Conservation (phyloP, 768 basidiomycete species). For the Lactarius deliciosus region DNA sequence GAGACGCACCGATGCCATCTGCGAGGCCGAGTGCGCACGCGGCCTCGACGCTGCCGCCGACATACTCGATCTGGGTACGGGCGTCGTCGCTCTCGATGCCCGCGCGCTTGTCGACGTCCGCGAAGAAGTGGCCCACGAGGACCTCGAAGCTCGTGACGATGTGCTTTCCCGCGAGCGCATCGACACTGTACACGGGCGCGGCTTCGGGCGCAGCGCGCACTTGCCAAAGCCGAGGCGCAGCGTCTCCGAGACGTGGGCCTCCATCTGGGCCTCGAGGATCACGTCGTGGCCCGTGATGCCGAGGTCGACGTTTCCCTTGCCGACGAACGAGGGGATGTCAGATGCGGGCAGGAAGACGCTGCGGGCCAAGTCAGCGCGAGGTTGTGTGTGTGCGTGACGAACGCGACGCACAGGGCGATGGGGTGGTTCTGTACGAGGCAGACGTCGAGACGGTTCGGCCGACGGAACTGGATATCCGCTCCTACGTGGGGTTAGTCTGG, state of each 20-base stretch:
- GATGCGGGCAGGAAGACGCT: conserved; percentile 96
- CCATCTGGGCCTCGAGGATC: conserved; percentile 87
- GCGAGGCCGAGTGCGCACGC: conserved; percentile 95
- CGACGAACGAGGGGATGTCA: conserved; percentile 98
- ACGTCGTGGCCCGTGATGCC: conserved; percentile 99
- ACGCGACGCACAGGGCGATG: conserved; percentile 75
- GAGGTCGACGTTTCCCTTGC: conserved; percentile 93
- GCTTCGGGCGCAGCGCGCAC: conserved; percentile 85
- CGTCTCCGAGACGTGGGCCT: conserved; percentile 70
- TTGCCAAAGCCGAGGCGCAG: conserved; percentile 91
- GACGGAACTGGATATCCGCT: conserved; percentile 93
- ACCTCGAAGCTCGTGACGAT: conserved; percentile 95
- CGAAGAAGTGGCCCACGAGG: conserved; percentile 80
- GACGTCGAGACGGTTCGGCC: conserved; percentile 86
- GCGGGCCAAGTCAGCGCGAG: conserved; percentile 1
- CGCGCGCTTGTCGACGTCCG: conserved; percentile 54
- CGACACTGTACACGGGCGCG: conserved; percentile 63
- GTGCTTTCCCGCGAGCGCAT: conserved; percentile 85
- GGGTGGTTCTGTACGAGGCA: conserved; percentile 91
- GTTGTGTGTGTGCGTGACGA: neutral
- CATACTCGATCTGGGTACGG: conserved; percentile 86
- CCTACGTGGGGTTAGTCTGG: conserved; percentile 45
- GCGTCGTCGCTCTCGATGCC: conserved; percentile 51
- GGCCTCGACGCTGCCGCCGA: conserved; percentile 97
- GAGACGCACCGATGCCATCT: conserved; percentile 84